phyloP scores from a whole-genome alignment of 2,329 filamentous ascomycete species.

The Aspergillus novofumigatus region DNA sequence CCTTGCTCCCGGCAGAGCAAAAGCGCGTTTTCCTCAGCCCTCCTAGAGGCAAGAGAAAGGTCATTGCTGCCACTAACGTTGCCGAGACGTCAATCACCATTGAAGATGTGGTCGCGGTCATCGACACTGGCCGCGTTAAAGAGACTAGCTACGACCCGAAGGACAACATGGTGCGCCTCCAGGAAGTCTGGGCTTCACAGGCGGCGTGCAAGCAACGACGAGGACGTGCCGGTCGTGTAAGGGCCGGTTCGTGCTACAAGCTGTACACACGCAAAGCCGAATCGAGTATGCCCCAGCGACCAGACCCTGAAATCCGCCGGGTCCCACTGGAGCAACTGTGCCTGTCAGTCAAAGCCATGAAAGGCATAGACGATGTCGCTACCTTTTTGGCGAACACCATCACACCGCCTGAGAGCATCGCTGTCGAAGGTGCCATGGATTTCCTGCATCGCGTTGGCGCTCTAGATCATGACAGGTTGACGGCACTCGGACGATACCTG shows the following conservation, averaged over 20 bases:
- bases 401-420: conserved; percentile 79
- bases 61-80: conserved; percentile 93
- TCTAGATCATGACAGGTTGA: conserved; percentile 78
- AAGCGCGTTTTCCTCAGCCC: conserved; percentile 75
- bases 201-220: conserved; percentile 93
- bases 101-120: conserved; percentile 92
- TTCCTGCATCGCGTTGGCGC: conserved; percentile 83
- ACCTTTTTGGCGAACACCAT: conserved; percentile 79
- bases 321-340: conserved; percentile 94
- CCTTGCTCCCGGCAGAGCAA: conserved; percentile 82
- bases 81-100: conserved; percentile 99
- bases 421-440: conserved; percentile 78
- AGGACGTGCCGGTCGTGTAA: conserved; percentile 88
- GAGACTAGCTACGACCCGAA: conserved; percentile 90
- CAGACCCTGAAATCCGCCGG: conserved; percentile 88
- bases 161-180: conserved; percentile 89
- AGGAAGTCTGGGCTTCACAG: conserved; percentile 91
- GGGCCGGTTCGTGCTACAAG: conserved; percentile 90
- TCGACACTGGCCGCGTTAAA: conserved; percentile 92
- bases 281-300: conserved; percentile 74
- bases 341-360: conserved; percentile 89
- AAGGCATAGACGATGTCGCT: conserved; percentile 73
- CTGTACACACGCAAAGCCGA: conserved; percentile 86
- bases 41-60: conserved; percentile 77
- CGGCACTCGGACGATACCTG: conserved; percentile 87